Base-by-base conservation (phyloP, 2,329 filamentous ascomycete species). In the Talaromyces atroroseus region DNA sequence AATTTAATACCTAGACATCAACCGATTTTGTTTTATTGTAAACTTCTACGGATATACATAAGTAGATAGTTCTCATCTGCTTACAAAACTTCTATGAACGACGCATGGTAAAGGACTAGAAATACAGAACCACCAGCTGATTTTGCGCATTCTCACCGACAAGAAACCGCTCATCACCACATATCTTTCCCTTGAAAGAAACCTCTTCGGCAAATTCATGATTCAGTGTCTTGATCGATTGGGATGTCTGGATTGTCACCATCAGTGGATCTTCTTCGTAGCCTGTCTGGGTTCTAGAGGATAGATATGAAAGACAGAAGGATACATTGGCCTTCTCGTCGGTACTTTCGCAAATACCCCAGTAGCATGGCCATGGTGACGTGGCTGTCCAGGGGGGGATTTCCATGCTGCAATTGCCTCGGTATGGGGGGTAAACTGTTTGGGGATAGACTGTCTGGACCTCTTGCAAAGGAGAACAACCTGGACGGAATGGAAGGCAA, bases 121-220 rank as follows among this genome's bases (percentile, higher is more conserved):
- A 86, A 54, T 76, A 67, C 58, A 80, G 70, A 55, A 86, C 69
- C 0, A 81, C 80, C 47, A 86, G 66, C 58, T 77, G 74, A 32
- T 79, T 75, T 8, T 72, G 64, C 1, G 61, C 60, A 63, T 82
- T 83, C 69, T 86, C 80, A 0, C 84, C 83, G 11, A 86, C 67
- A n/a, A 86, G 53, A 77, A 82, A 86, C 54, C 81, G 69, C 66
- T 86, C 83, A 59, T 84, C 81, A 1, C 83, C 84, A 36, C 70
- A 77, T 16, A 87, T 80, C 58, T 74, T 75, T 1, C 81, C 82
- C 62, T 76, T 80, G 1, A 66, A 75, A 48, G 81, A 68, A 34
- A 86, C 64, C 63, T 80, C 72, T 20, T 66, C 64, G 72, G 79
- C 80, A 51, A 81, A 68, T 7, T 56, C 51, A 26, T 65, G 62